Evolutionary conservation across 768 basidiomycete genomes (phyloP).

Genomic region (Boletus patriciae): DNA sequence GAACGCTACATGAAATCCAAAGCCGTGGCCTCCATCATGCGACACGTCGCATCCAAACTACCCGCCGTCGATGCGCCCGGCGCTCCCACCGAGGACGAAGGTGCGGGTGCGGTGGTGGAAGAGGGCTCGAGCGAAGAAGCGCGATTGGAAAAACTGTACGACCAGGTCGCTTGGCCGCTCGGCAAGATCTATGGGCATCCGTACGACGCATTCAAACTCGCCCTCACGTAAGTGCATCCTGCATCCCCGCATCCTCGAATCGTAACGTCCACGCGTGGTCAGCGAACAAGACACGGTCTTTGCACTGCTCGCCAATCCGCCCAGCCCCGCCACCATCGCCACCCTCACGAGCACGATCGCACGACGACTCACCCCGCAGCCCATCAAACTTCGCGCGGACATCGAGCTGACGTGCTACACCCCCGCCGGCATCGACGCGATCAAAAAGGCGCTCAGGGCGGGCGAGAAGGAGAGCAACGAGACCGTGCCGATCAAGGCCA

Average conservation of each 20-base stretch:
- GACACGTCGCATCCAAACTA: slow-evolving; percentile 86
- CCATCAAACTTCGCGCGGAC: slow-evolving; percentile 97
- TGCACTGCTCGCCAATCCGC: slow-evolving; percentile 57
- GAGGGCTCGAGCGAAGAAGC: slow-evolving; percentile 65
- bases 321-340: slow-evolving; percentile 55
- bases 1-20: slow-evolving; percentile 98
- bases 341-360: slow-evolving; percentile 84
- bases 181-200: slow-evolving; percentile 91
- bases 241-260: too few relatives aligned
- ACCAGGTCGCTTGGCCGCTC: slow-evolving; percentile 90
- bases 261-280: too few relatives aligned
- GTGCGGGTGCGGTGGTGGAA: slow-evolving; percentile 16
- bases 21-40: slow-evolving; percentile 89
- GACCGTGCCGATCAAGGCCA: slow-evolving; percentile 94
- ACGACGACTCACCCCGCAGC: slow-evolving; percentile 93
- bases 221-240: slow-evolving; percentile 72
- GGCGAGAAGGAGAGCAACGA: slow-evolving; percentile 89
- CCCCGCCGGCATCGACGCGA: slow-evolving; percentile 87
- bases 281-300: slow-evolving; percentile 85
- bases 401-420: slow-evolving; percentile 97
- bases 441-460: slow-evolving; percentile 85
- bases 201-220: slow-evolving; percentile 96
- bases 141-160: slow-evolving; percentile 83
- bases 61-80: slow-evolving; percentile 42
- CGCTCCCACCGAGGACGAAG: slow-evolving; percentile 31